These are phyloP conservation scores for Fusarium domesticum DNA, from an alignment of 2,329 filamentous ascomycete genomes.

Conservation along the genomic window DNA sequence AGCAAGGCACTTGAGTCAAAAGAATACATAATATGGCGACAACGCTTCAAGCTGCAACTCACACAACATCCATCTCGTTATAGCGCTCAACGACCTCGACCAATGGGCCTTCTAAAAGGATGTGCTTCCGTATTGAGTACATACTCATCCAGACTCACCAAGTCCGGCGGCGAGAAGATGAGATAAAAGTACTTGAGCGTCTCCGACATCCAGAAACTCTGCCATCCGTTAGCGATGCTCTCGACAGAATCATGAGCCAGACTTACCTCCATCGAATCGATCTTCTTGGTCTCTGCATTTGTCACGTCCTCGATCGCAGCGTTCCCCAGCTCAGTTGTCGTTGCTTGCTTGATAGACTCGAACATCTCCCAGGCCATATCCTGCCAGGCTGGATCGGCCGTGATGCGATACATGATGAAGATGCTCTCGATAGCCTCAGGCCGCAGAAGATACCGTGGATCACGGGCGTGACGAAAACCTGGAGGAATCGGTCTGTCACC, in stretches of 20 bases:
- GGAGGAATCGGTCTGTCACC: slow-evolving; percentile 36
- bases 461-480: slow-evolving; percentile 60
- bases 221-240: slow-evolving; percentile 18
- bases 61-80: too few relatives aligned
- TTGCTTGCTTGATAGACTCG: slow-evolving; percentile 43
- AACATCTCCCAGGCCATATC: slow-evolving; percentile 55
- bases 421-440: slow-evolving; percentile 51
- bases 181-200: slow-evolving; percentile 75
- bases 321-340: slow-evolving; percentile 46
- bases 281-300: slow-evolving; percentile 33
- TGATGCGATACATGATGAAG: slow-evolving; percentile 50
- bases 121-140: slow-evolving; percentile 58
- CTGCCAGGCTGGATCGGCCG: slow-evolving; percentile 45
- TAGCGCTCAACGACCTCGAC: too few relatives aligned
- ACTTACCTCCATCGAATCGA: slow-evolving; percentile 60
- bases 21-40: too few relatives aligned
- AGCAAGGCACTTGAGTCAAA: too few relatives aligned
- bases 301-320: slow-evolving; percentile 47
- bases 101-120: slow-evolving; percentile 35
- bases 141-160: slow-evolving; percentile 65
- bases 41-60: too few relatives aligned
- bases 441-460: slow-evolving; percentile 48
- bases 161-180: slow-evolving; percentile 62
- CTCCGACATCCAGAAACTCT: slow-evolving; percentile 72
- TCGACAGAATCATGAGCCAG: neutral